These are phyloP conservation scores for Termitomyces sp. DNA, from an alignment of 768 basidiomycete species.

Conservation along the genomic window DNA sequence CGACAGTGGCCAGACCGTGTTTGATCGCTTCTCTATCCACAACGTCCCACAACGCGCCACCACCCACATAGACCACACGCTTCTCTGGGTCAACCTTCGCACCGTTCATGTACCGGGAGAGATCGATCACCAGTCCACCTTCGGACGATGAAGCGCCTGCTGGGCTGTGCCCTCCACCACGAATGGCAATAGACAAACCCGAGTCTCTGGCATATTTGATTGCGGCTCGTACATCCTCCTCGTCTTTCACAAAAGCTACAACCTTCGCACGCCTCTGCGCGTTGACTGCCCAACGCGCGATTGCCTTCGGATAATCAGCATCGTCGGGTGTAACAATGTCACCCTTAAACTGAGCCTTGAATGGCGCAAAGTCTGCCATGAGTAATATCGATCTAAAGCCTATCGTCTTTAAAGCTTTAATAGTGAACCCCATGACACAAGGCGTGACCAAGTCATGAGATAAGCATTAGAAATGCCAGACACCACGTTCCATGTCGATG, in stretches of 20 bases:
- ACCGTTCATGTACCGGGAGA: conserved; percentile 23
- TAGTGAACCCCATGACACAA: not conserved
- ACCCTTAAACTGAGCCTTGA: conserved; percentile 16
- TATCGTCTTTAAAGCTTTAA: not conserved
- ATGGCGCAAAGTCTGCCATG: conserved; percentile 1
- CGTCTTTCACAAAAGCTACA: conserved; percentile 20
- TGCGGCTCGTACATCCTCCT: conserved; percentile 16
- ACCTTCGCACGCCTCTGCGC: conserved; percentile 18
- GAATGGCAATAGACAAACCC: conserved; percentile 30
- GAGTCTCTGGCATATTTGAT: conserved; percentile 15
- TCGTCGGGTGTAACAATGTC: conserved; percentile 14
- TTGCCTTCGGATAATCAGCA: conserved; percentile 17
- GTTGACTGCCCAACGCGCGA: conserved; percentile 22
- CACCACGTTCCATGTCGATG: not conserved
- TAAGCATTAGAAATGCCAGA: not conserved
- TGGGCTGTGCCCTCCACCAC: conserved; percentile 39
- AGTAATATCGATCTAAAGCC: not conserved
- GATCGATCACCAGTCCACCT: conserved; percentile 41
- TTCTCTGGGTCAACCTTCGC: conserved; percentile 32
- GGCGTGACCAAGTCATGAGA: not conserved
- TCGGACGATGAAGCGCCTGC: conserved; percentile 36
- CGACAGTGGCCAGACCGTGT: conserved; percentile 39
- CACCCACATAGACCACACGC: conserved; percentile 34
- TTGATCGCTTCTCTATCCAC: conserved; percentile 37
- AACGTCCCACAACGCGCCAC: conserved; percentile 37